Percentiles rank a stretch among this genome's conserved stretches.
Evolutionary conservation across 257 asterid genomes (phyloP).

Genomic region (Oldenlandia corymbosa): DNA sequence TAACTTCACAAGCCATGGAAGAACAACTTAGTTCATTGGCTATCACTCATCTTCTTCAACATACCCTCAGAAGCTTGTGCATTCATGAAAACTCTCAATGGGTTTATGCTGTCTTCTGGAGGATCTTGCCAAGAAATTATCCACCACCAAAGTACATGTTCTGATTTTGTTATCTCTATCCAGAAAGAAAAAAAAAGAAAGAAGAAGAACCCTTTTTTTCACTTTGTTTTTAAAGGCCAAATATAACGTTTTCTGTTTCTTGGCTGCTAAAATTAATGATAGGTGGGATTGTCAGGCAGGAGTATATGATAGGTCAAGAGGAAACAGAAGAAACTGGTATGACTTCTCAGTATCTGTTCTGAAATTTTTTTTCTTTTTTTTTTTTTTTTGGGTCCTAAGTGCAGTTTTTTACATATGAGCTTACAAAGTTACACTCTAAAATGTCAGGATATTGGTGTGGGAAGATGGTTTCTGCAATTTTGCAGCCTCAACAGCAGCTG

Average conservation of each 20-base stretch:
- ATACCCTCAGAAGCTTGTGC: conserved; percentile 90
- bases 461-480: conserved; percentile 99
- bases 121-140: conserved; percentile 93
- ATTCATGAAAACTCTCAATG: conserved; percentile 87
- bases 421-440: background rate
- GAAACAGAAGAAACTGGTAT: conserved; percentile 93
- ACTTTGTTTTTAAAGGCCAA: background rate
- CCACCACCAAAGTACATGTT: conserved; percentile 88
- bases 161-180: background rate
- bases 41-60: conserved; percentile 95
- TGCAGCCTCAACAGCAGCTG: conserved; percentile 68
- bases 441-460: conserved; percentile 89
- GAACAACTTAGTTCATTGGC: conserved; percentile 83
- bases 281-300: conserved; percentile 99
- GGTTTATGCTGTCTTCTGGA: conserved; percentile 99
- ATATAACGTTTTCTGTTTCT: background rate
- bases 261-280: no score
- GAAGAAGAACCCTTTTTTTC: no score
- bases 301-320: conserved; percentile 91
- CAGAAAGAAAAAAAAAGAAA: no score
- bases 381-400: no score
- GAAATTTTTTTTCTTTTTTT: background rate
- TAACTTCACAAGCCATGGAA: no score
- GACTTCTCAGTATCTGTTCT: background rate
- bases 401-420: background rate